Conservation (phyloP, 176 grass and related monocot species). For the Panicum miliaceum region DNA sequence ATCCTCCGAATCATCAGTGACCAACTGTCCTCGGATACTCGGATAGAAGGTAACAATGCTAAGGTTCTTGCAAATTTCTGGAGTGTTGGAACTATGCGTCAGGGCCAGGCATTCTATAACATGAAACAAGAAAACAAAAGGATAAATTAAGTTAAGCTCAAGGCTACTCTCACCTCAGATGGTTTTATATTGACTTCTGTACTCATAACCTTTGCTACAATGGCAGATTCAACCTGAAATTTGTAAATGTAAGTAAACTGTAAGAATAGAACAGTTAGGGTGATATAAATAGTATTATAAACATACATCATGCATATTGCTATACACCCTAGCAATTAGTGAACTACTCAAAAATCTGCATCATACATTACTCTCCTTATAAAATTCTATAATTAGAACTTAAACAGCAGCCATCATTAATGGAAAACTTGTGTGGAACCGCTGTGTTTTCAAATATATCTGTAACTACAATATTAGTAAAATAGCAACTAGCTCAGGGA, state of each 20-base stretch:
- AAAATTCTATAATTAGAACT: neutral
- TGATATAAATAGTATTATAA: neutral
- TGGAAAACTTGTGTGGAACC: neutral
- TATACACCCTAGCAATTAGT: neutral
- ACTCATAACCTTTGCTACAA: constrained; percentile 68
- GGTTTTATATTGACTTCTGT: constrained; percentile 51
- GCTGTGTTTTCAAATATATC: neutral
- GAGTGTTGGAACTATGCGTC: constrained; percentile 27
- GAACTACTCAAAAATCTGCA: neutral
- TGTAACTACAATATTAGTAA: constrained; percentile 19
- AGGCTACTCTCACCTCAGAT: constrained; percentile 60
- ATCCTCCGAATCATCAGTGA: constrained; percentile 79
- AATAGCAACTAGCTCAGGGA: neutral
- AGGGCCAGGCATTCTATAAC: neutral
- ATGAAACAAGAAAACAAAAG: constrained; percentile 1
- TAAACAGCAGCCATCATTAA: neutral
- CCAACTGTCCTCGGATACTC: constrained; percentile 72
- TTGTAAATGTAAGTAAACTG: constrained; percentile 37
- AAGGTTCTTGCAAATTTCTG: constrained; percentile 68
- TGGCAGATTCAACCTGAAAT: constrained; percentile 72
- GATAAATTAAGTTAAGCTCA: constrained; percentile 18
- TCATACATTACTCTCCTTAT: neutral
- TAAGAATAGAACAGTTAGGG: constrained; percentile 5
- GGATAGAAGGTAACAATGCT: constrained; percentile 71
- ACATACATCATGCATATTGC: neutral